Evolutionary conservation across 2,329 filamentous ascomycete species (phyloP).

Genomic region (Zasmidium cellare): DNA sequence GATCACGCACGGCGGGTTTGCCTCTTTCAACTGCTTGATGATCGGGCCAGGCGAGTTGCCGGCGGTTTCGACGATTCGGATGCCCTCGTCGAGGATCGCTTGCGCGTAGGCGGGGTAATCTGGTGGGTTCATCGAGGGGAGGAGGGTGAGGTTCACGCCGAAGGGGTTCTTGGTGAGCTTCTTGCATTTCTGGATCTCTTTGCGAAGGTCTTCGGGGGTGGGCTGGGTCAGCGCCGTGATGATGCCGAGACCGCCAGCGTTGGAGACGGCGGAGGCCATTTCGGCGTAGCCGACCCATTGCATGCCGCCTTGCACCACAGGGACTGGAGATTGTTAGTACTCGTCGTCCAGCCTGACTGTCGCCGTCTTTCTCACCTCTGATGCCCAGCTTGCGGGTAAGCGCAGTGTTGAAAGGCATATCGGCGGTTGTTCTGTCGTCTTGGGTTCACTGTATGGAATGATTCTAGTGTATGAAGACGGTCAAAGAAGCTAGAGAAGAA

Average conservation of each 20-base stretch:
- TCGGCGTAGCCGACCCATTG: slow-evolving; percentile 82
- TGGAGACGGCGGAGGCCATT: slow-evolving; percentile 72
- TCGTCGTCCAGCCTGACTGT: not conserved
- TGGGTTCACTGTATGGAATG: not conserved
- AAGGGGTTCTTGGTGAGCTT: slow-evolving; percentile 78
- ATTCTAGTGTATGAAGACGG: not conserved
- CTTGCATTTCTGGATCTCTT: slow-evolving; percentile 86
- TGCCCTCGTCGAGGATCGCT: slow-evolving; percentile 88
- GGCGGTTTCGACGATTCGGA: slow-evolving; percentile 89
- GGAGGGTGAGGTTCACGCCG: slow-evolving; percentile 91
- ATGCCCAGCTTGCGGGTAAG: slow-evolving; percentile 63
- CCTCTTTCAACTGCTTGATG: slow-evolving; percentile 82
- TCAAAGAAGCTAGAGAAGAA: not conserved
- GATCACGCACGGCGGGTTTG: slow-evolving; percentile 65
- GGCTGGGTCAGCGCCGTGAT: slow-evolving; percentile 91
- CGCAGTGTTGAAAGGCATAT: slow-evolving; percentile 65
- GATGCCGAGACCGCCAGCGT: slow-evolving; percentile 80
- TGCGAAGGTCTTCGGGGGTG: slow-evolving; percentile 84
- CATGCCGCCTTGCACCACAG: slow-evolving; percentile 84
- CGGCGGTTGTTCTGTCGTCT: not conserved
- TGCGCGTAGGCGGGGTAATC: slow-evolving; percentile 91
- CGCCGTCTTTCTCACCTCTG: slow-evolving; percentile 35
- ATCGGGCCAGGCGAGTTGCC: slow-evolving; percentile 89
- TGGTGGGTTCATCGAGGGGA: slow-evolving; percentile 84
- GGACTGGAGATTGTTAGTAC: slow-evolving; percentile 53